Evolutionary conservation across 139 green algal species (phyloP).

Genomic region (Tetradesmus lagerheimii): DNA sequence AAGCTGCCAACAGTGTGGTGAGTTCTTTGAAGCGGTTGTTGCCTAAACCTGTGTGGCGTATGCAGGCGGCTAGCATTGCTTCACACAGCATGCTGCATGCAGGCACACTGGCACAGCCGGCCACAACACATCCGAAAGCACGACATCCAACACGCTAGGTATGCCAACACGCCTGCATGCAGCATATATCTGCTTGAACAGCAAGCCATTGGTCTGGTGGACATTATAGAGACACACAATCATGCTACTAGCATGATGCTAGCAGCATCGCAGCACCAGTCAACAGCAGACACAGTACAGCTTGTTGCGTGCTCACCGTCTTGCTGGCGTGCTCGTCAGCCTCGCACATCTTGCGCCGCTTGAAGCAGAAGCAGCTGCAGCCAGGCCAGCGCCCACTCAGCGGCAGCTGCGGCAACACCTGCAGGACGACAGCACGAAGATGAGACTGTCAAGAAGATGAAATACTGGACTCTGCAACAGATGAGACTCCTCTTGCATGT

Average conservation of each 20-base stretch:
- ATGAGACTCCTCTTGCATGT: too few species aligned
- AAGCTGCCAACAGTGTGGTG: too few species aligned
- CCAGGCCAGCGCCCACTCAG: conserved; percentile 21
- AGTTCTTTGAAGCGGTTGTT: too few species aligned
- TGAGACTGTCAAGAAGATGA: too few species aligned
- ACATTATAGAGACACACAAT: too few species aligned
- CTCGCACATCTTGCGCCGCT: conserved; percentile 37
- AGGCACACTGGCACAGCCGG: too few species aligned
- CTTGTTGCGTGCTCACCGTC: not conserved
- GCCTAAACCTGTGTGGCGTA: too few species aligned
- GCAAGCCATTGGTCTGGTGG: too few species aligned
- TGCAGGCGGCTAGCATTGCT: too few species aligned
- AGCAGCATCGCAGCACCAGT: not conserved
- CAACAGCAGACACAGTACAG: not conserved
- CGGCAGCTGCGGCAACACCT: conserved; percentile 17
- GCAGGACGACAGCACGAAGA: not conserved
- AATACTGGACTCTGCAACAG: too few species aligned
- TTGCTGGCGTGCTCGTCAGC: not conserved
- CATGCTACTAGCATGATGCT: not conserved
- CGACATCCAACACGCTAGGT: not conserved
- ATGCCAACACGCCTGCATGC: not conserved
- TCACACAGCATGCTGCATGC: not conserved
- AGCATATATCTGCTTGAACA: too few species aligned
- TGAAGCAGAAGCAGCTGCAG: conserved; percentile 41
- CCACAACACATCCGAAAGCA: not conserved